Base-by-base conservation (phyloP, 106 monocot genomes). In the Apostasia shenzhenica region DNA sequence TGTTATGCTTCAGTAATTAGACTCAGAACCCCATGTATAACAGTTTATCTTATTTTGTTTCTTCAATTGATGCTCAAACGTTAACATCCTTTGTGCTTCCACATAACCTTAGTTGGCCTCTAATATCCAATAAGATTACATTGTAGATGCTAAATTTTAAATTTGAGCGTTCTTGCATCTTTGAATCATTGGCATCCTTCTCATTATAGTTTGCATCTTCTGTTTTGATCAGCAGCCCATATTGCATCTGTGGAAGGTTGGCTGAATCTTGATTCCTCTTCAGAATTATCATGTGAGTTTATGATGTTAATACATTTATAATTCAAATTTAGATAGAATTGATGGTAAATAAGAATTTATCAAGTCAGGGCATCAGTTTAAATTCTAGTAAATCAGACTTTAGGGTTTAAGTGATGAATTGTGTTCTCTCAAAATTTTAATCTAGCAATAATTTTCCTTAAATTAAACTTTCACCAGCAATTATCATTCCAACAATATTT, bases 241-340 rank as follows among this genome's bases (percentile, higher is more conserved):
- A 9, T 85, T 83, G 94, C 85, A 77, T 87, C 60, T 55, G 65
- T 62, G 2, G 71, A 90, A 69, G 85, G 85, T 73, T 90, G 84
- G 87, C 14, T 70, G 26, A 72, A 75, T 59, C 6, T 71, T 70
- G 87, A 94, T 70, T 53, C 85, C 53, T 62, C 65, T 41, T 44
- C 73, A 14, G 80, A 86, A 78, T 57, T 94, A 48, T 77, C 84
- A 75, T 90, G 94, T 94, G 85, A 77, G 77, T 52, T 41, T 60
- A 67, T 43, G 26, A 26, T 26, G 26, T 26, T 26, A 43, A 76
- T 4, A 14, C 66, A n/a, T 40, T 51, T 69, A 8, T 64, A 49
- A 0, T 37, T 57, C 0, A 14, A 41, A 68, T 41, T 13, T 68
- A 26, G 26, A 26, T 26, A 26, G 26, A 26, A 26, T 26, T 26